Evolutionary conservation across 2,329 filamentous ascomycete genomes (phyloP), one percentile per base, ranked within the genome.

Genomic region (Parastagonospora nodorum): DNA sequence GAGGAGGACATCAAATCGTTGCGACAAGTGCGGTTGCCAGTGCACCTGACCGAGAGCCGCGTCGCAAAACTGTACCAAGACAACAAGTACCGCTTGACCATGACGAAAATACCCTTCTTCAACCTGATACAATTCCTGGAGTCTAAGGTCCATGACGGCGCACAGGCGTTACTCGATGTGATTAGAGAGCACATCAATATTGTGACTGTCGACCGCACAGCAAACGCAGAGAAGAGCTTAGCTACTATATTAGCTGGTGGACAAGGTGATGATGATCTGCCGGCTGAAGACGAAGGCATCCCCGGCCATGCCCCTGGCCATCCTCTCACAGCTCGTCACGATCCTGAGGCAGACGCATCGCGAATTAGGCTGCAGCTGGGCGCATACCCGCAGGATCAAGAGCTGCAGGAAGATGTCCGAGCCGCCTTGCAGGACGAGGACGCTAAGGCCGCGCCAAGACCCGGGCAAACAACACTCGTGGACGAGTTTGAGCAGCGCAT

Each of bases 71-170:
- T 94, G 2, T 99, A 97, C 73, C 84, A 85, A 35, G 84, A 86
- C 48, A 93, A 92, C 78, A 94, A 91, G 72, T 99, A 97, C 71
- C 85, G 91, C 10, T 82, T 99, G 31, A 91, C 91, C 0, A 78
- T 99, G n/a, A 97, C 92, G 64, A 87, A 88, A 50, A 88, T 92
- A 61, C 87, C 92, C 0, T 92, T 89, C 50, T 87, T 86, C 50
- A 89, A 89, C 53, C 82, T 97, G 8, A 88, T 96, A 66, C 89
- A 92, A 62, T 96, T 93, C 63, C 79, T 99, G 0, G 92, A 97
- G 72, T 86, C 87, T n/a, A 92, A 96, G 57, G 84, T 87, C 11
- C 88, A 90, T 43, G 84, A 88, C 45, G 92, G 92, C 9, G 93
- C 92, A 12, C 84, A 85, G 6, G 84, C 93, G 11, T 85, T 97